phyloP scores from a whole-genome alignment of 768 basidiomycete species.

The Suillus variegatus region DNA sequence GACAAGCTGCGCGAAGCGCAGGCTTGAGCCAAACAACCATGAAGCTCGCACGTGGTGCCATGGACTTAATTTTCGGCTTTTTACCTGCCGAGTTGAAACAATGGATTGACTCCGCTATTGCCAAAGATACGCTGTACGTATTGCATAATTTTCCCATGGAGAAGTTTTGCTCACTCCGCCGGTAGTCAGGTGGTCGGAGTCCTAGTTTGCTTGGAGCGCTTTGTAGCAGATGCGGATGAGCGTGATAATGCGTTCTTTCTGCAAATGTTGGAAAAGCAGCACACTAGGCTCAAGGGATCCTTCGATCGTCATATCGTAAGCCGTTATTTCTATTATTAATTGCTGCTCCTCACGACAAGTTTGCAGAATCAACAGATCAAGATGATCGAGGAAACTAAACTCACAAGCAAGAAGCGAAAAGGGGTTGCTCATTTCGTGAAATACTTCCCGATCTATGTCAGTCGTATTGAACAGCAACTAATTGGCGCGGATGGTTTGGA shows the following conservation, averaged over 20 bases:
- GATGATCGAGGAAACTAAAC: slow-evolving; percentile 85
- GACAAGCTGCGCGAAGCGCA: slow-evolving; percentile 79
- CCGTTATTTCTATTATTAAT: slow-evolving; percentile 2
- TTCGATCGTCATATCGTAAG: slow-evolving; percentile 78
- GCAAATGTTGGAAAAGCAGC: slow-evolving; percentile 78
- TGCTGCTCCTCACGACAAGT: slow-evolving; percentile 8
- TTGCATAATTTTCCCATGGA: slow-evolving; percentile 6
- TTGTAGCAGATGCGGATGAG: slow-evolving; percentile 76
- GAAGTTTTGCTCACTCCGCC: slow-evolving; percentile 10
- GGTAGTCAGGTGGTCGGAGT: slow-evolving; percentile 84
- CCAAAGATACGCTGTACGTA: slow-evolving; percentile 74
- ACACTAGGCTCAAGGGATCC: slow-evolving; percentile 69
- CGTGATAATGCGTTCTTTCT: slow-evolving; percentile 75
- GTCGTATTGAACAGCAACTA: slow-evolving; percentile 82
- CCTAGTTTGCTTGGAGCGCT: slow-evolving; percentile 75
- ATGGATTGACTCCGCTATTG: slow-evolving; percentile 81
- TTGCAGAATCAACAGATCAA: slow-evolving; percentile 82
- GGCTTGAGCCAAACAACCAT: slow-evolving; percentile 67
- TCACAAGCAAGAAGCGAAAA: slow-evolving; percentile 89
- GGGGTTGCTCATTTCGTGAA: slow-evolving; percentile 92
- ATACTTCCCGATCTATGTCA: slow-evolving; percentile 88
- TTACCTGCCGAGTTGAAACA: slow-evolving; percentile 77
- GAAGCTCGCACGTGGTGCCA: slow-evolving; percentile 83
- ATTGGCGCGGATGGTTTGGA: slow-evolving; percentile 74
- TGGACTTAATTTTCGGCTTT: slow-evolving; percentile 97